Evolutionary conservation across 805 yeast genomes (phyloP).

Genomic region (Kluyveromyces starmeri): DNA sequence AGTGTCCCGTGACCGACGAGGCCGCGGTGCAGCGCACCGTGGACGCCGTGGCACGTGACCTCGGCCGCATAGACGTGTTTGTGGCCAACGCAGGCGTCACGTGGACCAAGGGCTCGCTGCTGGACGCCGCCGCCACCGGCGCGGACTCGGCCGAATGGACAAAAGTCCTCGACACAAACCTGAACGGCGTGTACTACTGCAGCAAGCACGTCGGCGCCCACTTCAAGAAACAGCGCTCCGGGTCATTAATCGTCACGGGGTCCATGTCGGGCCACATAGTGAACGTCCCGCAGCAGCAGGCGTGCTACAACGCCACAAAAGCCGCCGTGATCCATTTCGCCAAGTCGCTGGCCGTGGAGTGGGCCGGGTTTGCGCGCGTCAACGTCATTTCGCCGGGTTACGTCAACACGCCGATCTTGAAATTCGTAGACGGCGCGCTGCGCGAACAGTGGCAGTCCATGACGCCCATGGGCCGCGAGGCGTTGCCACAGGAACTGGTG

Average conservation of each 20-base stretch:
- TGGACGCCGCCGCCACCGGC: slow-evolving; percentile 34
- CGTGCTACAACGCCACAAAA: slow-evolving; percentile 79
- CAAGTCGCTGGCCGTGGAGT: slow-evolving; percentile 75
- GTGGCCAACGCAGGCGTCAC: slow-evolving; percentile 89
- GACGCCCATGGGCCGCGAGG: slow-evolving; percentile 70
- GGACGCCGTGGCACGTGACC: slow-evolving; percentile 44
- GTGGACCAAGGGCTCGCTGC: slow-evolving; percentile 60
- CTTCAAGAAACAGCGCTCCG: slow-evolving; percentile 64
- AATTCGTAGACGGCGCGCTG: slow-evolving; percentile 36
- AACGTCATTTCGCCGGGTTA: slow-evolving; percentile 84
- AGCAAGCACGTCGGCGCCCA: slow-evolving; percentile 65
- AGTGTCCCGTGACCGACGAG: slow-evolving; percentile 24
- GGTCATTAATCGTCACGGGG: slow-evolving; percentile 77
- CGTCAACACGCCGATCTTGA: slow-evolving; percentile 61
- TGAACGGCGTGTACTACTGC: slow-evolving; percentile 74
- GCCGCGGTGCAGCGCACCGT: slow-evolving; percentile 23
- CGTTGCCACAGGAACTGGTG: slow-evolving; percentile 58
- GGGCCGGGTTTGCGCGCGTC: slow-evolving; percentile 84
- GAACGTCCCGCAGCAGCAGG: slow-evolving; percentile 80
- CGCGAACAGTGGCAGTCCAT: slow-evolving; percentile 40
- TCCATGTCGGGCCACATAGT: slow-evolving; percentile 86
- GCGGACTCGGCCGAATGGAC: slow-evolving; percentile 56
- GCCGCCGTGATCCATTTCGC: slow-evolving; percentile 75
- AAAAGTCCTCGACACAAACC: slow-evolving; percentile 62
- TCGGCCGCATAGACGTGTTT: slow-evolving; percentile 72